Percentiles rank a stretch among this genome's conserved stretches.
Conservation (phyloP, 495 filamentous ascomycete genomes). For the Melanomma pulvis-pyrius region DNA sequence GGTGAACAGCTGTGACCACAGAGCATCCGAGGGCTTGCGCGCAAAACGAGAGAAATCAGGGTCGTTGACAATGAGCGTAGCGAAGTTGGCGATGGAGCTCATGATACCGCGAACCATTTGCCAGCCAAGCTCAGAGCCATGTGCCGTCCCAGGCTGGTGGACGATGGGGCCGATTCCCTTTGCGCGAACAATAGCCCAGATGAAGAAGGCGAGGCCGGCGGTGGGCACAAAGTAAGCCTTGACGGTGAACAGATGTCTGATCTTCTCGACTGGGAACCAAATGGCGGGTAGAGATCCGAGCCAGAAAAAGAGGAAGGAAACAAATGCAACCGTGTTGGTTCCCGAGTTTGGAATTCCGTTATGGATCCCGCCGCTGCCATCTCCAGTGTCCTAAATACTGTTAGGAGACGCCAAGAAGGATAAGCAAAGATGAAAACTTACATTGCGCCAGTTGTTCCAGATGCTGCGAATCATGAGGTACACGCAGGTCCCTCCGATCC, state of each 20-base stretch:
- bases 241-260: slow-evolving; percentile 87
- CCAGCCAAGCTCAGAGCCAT: slow-evolving; percentile 77
- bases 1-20: slow-evolving; percentile 88
- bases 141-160: slow-evolving; percentile 63
- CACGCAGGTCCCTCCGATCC: slow-evolving; percentile 69
- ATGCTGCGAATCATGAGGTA: slow-evolving; percentile 47
- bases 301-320: slow-evolving; percentile 57
- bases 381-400: slow-evolving; percentile 29
- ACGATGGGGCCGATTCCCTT: slow-evolving; percentile 86
- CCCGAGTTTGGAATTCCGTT: slow-evolving; percentile 71
- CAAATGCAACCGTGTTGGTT: slow-evolving; percentile 73
- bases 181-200: slow-evolving; percentile 84
- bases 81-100: slow-evolving; percentile 90
- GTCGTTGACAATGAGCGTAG: slow-evolving; percentile 77
- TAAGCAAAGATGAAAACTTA: slow-evolving; percentile 3
- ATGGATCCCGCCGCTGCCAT: slow-evolving; percentile 50
- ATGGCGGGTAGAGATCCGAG: slow-evolving; percentile 54
- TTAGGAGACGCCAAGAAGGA: background rate
- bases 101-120: slow-evolving; percentile 81
- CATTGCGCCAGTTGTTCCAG: slow-evolving; percentile 39
- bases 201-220: slow-evolving; percentile 85
- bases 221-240: slow-evolving; percentile 84
- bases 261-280: slow-evolving; percentile 74
- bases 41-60: slow-evolving; percentile 92
- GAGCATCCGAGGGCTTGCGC: slow-evolving; percentile 72